Base-by-base conservation (phyloP, 345 rosid species). In the Pistacia atlantica region DNA sequence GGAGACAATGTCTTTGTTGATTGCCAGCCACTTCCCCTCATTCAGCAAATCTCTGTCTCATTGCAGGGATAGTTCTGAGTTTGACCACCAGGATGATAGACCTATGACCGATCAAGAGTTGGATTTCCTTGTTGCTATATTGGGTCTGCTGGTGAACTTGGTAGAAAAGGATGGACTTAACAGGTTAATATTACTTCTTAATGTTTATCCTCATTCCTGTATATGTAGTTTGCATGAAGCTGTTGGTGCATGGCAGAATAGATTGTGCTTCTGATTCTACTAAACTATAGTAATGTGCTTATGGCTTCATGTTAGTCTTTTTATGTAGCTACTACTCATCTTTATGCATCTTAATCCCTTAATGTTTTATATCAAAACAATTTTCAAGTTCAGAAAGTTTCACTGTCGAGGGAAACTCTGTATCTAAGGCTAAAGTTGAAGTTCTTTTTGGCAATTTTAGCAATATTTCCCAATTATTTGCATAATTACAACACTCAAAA, bases 41-140 rank as follows among this genome's bases (percentile, higher is more conserved):
- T 92, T 92, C 83, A 75, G 88, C 71, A 78, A 82, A 67, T 86
- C 90, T 51, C 74, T 80, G 18, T 81, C 88, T 54, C 77, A 72
- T 63, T 68, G 65, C 75, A 71, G 80, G 74, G 81, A 74, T 77
- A 55, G 51, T 18, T 45, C 76, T 25, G 87, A 79, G 62, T 68
- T 77, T 25, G 75, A 76, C 45, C 67, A 66, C 71, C 81, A 71
- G 77, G 88, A 82, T 33, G 90, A 86, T 62, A 80, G 59, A 75
- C 92, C 85, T 75, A 90, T 93, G 62, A 84, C 89, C 48, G 99
- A 95, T 75, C 97, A 91, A 75, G 98, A 95, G 82, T 78, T 92
- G 79, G 99, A 95, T 86, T 89, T 95, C 81, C 99, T 93, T 75
- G 98, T 95, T 81, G 98, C 98, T 60, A 91, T 95, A 77, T 79